Percentiles rank a stretch among this genome's conserved stretches.
phyloP scores from a whole-genome alignment of 106 monocot genomes.

The Allium cepa region DNA sequence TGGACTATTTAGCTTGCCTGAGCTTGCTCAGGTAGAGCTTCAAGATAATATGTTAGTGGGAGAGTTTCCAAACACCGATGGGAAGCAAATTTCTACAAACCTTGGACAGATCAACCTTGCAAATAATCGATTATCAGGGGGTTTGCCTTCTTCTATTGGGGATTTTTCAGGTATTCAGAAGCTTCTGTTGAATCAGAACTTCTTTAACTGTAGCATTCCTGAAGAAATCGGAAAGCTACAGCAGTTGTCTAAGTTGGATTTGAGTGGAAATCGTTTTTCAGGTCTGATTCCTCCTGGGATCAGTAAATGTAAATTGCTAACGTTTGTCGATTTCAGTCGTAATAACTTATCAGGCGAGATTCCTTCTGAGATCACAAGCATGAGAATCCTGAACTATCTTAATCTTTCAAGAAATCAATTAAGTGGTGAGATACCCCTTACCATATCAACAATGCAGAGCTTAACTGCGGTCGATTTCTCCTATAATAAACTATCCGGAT shows the following conservation, averaged over 20 bases:
- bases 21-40: constrained; percentile 65
- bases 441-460: constrained; percentile 85
- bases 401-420: constrained; percentile 55
- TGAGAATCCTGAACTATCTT: constrained; percentile 52
- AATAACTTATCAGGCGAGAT: constrained; percentile 48
- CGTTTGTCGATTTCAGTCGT: constrained; percentile 56
- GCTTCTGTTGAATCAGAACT: constrained; percentile 57
- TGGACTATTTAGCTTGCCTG: constrained; percentile 42
- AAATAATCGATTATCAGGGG: constrained; percentile 62
- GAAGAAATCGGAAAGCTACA: constrained; percentile 50
- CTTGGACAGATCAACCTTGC: constrained; percentile 76
- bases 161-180: constrained; percentile 59
- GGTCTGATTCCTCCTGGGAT: constrained; percentile 43
- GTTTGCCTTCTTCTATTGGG: constrained; percentile 54
- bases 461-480: constrained; percentile 85
- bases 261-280: constrained; percentile 48
- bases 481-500: constrained; percentile 84
- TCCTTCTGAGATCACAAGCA: constrained; percentile 31
- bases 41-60: constrained; percentile 76
- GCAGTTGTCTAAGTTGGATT: constrained; percentile 69
- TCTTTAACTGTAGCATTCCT: constrained; percentile 53
- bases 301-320: constrained; percentile 47
- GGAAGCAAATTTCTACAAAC: constrained; percentile 13
- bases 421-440: constrained; percentile 48
- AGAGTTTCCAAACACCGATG: constrained; percentile 36